A percentile compares a stretch with the other conserved stretches of the same genome.
phyloP scores from a whole-genome alignment of 2,329 filamentous ascomycete species.

The Botrytis fragariae region DNA sequence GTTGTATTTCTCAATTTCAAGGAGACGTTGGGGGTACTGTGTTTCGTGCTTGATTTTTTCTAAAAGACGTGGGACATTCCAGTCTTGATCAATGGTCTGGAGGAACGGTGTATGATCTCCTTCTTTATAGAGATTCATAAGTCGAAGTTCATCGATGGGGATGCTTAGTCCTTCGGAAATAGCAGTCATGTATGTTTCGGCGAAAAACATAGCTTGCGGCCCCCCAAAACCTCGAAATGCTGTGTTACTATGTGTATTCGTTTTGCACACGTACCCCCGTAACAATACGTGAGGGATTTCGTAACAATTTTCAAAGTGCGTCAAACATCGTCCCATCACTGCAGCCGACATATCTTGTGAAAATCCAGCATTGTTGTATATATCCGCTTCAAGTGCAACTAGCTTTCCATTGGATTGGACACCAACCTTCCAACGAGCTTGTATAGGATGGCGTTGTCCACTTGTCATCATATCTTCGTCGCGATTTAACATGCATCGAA shows the following conservation, averaged over 20 bases:
- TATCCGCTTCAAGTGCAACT: constrained; percentile 80
- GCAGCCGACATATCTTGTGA: constrained; percentile 59
- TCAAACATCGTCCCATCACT: constrained; percentile 79
- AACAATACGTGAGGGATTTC: constrained; percentile 81
- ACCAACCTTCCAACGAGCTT: constrained; percentile 84
- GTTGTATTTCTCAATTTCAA: constrained; percentile 75
- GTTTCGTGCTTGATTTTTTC: constrained; percentile 76
- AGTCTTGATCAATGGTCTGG: constrained; percentile 74
- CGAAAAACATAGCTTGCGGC: constrained; percentile 91
- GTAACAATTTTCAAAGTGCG: constrained; percentile 84
- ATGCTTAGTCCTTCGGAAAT: constrained; percentile 83
- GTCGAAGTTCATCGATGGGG: constrained; percentile 72
- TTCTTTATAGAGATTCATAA: constrained; percentile 81
- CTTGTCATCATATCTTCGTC: constrained; percentile 92
- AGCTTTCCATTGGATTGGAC: constrained; percentile 88
- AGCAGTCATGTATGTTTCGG: constrained; percentile 84
- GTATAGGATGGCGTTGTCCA: constrained; percentile 88
- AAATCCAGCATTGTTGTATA: constrained; percentile 91
- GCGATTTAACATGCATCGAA: constrained; percentile 90
- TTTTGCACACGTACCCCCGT: constrained; percentile 82
- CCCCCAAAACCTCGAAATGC: constrained; percentile 95
- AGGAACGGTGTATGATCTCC: constrained; percentile 84
- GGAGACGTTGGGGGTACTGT: constrained; percentile 64
- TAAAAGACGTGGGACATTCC: constrained; percentile 92
- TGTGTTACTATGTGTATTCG: constrained; percentile 79